Base-by-base conservation (phyloP, 2,329 filamentous ascomycete species). In the Periglandula ipomoeae region DNA sequence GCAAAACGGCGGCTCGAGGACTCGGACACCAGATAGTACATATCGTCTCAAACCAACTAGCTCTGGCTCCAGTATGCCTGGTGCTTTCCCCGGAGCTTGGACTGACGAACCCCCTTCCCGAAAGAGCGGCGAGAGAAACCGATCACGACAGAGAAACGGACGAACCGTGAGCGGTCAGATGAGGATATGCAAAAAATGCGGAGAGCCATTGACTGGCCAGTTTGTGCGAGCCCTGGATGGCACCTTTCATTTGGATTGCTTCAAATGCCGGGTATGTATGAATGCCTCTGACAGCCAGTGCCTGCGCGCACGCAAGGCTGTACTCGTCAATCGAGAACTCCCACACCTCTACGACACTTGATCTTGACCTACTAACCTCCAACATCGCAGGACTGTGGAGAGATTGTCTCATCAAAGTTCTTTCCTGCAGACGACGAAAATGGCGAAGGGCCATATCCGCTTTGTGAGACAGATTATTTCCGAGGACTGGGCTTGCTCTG, bases 391-490 rank as follows among this genome's bases (percentile, higher is more conserved):
- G 93, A 98, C 65, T 98, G 93, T 62, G 89, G 87, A 57, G 86
- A 95, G 66, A 95, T 97, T 52, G 93, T 98, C 34, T 93, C 93
- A 38, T 96, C 91, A 46, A 98, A 98, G 62, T 98, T 98, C 78
- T 98, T 98, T 68, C 93, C 93, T 1, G 87, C 95, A 7, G 90
- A 95, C 56, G 88, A 95, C 58, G 89, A 94, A 59, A 82, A 89
- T 57, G 89, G 88, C 37, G 79, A 81, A 49, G 84, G 78, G 19
- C 93, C 96, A 65, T 97, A 96, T 64, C 93, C 93, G 8, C 79
- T 98, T 4, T 98, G 93, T 73, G 93, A 98, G 70, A 97, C 85
- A 22, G 93, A 98, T 68, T 98, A 98, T 67, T 98, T 98, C 68
- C 81, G 89, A 59, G 82, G 93, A 51, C 79, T 98, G 17, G 89